Evolutionary conservation across 306 rosid genomes (phyloP).

Genomic region (Mimosa bimucronata): DNA sequence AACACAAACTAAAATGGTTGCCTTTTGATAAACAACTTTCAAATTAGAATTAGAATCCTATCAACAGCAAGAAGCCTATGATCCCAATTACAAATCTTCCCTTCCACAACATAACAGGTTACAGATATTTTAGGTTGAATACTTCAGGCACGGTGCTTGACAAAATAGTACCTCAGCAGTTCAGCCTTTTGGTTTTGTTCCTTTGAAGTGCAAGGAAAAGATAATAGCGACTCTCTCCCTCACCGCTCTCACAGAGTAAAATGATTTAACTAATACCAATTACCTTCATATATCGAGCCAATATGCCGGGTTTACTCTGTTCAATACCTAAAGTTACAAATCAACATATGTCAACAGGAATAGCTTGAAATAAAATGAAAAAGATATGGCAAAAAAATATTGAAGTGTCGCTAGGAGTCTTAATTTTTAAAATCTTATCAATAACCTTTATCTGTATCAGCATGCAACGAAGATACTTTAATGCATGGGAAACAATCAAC

Average conservation of each 20-base stretch:
- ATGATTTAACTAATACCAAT: constrained; percentile 20
- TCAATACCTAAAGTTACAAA: constrained; percentile 57
- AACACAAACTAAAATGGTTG: constrained; percentile 20
- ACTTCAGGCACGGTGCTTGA: constrained; percentile 16
- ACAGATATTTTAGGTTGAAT: constrained; percentile 16
- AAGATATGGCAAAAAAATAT: constrained; percentile 19
- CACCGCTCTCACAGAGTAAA: not conserved
- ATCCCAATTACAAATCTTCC: constrained; percentile 21
- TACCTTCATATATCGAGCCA: constrained; percentile 95
- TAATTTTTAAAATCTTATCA: constrained; percentile 25
- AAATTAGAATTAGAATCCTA: constrained; percentile 36
- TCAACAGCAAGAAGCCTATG: constrained; percentile 14
- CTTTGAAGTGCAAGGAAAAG: constrained; percentile 19
- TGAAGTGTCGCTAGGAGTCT: constrained; percentile 28
- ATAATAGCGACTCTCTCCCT: not conserved
- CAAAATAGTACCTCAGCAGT: constrained; percentile 6
- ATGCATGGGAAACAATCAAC: constrained; percentile 95
- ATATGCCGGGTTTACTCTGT: constrained; percentile 71
- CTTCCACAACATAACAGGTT: not conserved
- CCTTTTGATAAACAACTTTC: constrained; percentile 3
- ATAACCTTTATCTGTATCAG: constrained; percentile 72
- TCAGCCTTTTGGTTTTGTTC: constrained; percentile 7
- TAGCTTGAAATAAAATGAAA: constrained; percentile 17
- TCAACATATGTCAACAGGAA: constrained; percentile 39
- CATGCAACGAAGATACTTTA: constrained; percentile 58